Base-by-base conservation (phyloP, 768 basidiomycete species). In the Terana coerulea region DNA sequence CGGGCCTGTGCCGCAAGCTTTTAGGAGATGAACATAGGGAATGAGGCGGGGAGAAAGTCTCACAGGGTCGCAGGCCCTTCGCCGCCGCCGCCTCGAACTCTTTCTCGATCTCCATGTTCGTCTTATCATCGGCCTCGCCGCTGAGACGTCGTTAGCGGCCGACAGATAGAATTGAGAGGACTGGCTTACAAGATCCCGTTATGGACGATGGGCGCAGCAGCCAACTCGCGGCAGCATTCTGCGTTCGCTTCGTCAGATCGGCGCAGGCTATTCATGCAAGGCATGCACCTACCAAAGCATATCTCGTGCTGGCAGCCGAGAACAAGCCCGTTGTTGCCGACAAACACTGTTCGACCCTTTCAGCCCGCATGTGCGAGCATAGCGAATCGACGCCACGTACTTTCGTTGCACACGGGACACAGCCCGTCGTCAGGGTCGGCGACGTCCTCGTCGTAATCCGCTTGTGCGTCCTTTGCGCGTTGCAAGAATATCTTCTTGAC, bases 341-440 rank as follows among this genome's bases (percentile, higher is more conserved):
- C 67, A 49, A 77, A 75, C 51, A 78, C 79, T 79, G 54, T 8
- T n/a, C n/a, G n/a, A n/a, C n/a, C n/a, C n/a, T n/a, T n/a, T n/a
- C n/a, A n/a, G n/a, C n/a, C n/a, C n/a, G n/a, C n/a, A n/a, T n/a
- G n/a, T n/a, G n/a, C n/a, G n/a, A n/a, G n/a, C n/a, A n/a, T n/a
- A n/a, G n/a, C n/a, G 25, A 28, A 30, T 28, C 22, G 29, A 28
- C 2, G 9, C 26, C 17, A 48, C 52, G 24, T 59, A 84, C 83
- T 64, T 44, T 91, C 88, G 47, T 76, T 69, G 62, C 90, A 92
- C 31, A 84, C 76, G 0, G 84, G 76, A 58, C 90, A 92, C 35
- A 67, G 69, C 1, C 69, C 60, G 17, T 74, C 76, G 2, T 66
- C 61, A 10, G 69, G 74, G 28, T 78, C 76, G 10, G 60, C 61